Conservation (phyloP, 176 grass and related monocot species). For the Carex kokanica region DNA sequence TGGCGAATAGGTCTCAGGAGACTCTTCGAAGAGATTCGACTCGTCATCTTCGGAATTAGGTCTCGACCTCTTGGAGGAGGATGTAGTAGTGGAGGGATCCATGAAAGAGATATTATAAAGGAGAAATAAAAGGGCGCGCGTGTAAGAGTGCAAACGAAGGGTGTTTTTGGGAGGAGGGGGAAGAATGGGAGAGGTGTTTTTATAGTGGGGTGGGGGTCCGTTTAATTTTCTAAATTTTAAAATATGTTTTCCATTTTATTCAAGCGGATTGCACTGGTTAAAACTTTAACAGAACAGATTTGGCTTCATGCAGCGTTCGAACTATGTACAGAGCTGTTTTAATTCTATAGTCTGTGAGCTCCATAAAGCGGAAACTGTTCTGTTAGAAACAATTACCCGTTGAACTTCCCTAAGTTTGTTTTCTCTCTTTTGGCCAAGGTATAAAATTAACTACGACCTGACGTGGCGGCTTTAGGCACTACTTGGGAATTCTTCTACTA, state of each 20-base stretch:
- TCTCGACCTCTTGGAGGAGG: constrained; percentile 1
- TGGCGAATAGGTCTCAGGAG: background rate
- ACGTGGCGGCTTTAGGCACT: constrained; percentile 7
- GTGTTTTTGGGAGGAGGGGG: constrained; percentile 10
- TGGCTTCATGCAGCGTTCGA: too few species aligned
- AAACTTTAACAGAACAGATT: too few species aligned
- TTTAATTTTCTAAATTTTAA: background rate
- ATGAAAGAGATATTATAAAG: background rate
- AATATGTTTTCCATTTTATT: background rate
- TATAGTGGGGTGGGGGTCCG: constrained; percentile 23
- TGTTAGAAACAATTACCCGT: too few species aligned
- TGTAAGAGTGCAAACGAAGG: background rate
- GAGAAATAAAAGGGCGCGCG: background rate
- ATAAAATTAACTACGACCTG: background rate
- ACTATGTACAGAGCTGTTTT: too few species aligned
- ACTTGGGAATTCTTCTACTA: background rate
- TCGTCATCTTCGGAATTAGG: constrained; percentile 1
- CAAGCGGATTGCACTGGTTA: background rate
- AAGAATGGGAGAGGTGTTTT: constrained; percentile 26
- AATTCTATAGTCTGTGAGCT: too few species aligned
- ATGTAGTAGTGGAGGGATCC: background rate
- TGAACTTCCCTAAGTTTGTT: background rate
- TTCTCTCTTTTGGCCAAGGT: background rate
- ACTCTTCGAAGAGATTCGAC: background rate
- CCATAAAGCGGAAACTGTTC: too few species aligned